phyloP scores from a whole-genome alignment of 1,139 yeast species.

The Geotrichum europaeum region DNA sequence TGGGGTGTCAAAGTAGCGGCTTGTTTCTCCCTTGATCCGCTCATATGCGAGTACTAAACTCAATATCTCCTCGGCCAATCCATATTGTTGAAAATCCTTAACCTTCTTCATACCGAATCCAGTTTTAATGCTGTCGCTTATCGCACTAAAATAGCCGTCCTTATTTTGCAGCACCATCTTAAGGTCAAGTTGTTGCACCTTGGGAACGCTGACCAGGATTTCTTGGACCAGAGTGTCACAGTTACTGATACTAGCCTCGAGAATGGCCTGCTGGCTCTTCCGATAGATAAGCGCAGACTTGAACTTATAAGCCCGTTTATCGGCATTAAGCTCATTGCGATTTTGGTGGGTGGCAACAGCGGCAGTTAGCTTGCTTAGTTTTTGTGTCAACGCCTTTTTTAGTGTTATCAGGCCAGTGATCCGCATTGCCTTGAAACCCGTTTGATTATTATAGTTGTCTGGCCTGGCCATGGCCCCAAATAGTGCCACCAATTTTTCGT shows the following conservation, averaged over 20 bases:
- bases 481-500: constrained; percentile 2
- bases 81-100: background rate
- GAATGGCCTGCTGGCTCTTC: constrained; percentile 1
- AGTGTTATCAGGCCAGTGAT: constrained; percentile 3
- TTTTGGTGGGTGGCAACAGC: background rate
- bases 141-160: background rate
- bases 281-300: constrained; percentile 5
- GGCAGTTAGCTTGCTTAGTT: background rate
- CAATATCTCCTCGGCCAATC: background rate
- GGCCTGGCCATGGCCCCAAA: constrained; percentile 4
- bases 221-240: background rate
- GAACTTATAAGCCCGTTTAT: background rate
- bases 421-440: background rate
- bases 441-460: background rate
- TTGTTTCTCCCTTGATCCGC: background rate
- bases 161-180: background rate
- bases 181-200: background rate
- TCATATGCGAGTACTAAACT: constrained; percentile 2
- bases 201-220: background rate
- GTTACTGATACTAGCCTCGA: background rate
- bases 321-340: background rate
- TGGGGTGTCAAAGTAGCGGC: background rate
- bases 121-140: background rate
- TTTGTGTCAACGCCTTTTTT: constrained; percentile 5
- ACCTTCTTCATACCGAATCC: background rate